Evolutionary conservation across 1,284 basidiomycete species (phyloP).

Genomic region (Tetrapyrgos nigripes): DNA sequence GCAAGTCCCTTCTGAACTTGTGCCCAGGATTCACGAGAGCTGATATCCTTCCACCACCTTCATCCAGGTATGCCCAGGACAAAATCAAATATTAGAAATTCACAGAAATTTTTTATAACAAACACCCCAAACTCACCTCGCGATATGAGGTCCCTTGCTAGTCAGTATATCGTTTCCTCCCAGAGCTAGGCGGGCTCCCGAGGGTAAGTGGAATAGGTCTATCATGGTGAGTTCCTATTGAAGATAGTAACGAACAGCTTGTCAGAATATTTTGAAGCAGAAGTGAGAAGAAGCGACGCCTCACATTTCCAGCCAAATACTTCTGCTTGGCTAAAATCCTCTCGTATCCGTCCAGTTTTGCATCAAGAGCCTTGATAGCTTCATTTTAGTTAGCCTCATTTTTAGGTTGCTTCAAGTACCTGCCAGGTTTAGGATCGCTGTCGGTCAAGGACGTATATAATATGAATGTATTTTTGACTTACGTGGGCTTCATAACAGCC

Average conservation of each 20-base stretch:
- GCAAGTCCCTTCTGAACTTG: too few relatives aligned
- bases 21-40: too few relatives aligned
- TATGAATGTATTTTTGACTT: not conserved
- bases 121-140: too few relatives aligned
- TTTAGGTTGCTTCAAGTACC: conserved; percentile 3
- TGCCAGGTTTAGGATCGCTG: too few relatives aligned
- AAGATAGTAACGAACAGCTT: too few relatives aligned
- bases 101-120: too few relatives aligned
- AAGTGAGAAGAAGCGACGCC: conserved; percentile 4
- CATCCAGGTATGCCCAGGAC: too few relatives aligned
- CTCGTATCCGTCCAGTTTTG: conserved; percentile 47
- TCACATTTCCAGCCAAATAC: conserved; percentile 45
- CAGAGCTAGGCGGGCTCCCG: conserved; percentile 10
- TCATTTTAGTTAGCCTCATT: conserved; percentile 32
- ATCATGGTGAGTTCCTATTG: conserved; percentile 18
- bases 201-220: conserved; percentile 18
- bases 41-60: too few relatives aligned
- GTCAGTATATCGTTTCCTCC: conserved; percentile 14
- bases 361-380: conserved; percentile 30
- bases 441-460: too few relatives aligned
- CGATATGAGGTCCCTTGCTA: too few relatives aligned
- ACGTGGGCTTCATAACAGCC: conserved; percentile 42
- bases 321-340: conserved; percentile 43
- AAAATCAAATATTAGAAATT: too few relatives aligned
- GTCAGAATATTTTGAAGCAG: too few relatives aligned